Base-by-base conservation (phyloP, 768 basidiomycete species). In the Leccinum rimulosum region DNA sequence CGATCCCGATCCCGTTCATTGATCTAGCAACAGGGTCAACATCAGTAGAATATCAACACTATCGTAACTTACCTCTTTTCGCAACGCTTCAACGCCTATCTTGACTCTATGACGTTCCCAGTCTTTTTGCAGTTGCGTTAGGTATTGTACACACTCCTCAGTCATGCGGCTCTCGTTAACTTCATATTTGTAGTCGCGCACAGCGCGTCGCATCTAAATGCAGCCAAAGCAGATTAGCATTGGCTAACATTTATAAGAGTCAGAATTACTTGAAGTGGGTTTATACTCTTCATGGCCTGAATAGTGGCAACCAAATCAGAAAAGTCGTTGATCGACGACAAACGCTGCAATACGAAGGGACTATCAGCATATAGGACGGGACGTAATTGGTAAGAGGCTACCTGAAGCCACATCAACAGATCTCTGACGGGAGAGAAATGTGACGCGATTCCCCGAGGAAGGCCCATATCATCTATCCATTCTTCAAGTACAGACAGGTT, bases 61-160 rank as follows among this genome's bases (percentile, higher is more conserved):
- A 51, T 25, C 19, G 1, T 45, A 63, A 14, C 58, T 56, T 60
- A 92, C 90, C 84, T 94, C 91, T 74, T 87, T 90, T 60, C 89
- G 86, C 35, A 94, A 76, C 9, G 88, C 87, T 67, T 93, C 88
- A 9, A 96, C 93, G 4, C 93, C 91, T 33, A 91, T 77, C 69
- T 93, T 91, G 33, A 95, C 86, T 48, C 94, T 81, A 70, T 93
- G 89, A 57, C 92, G 79, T 73, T 99, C 96, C 96, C 96, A 99
- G 70, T 98, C 95, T 69, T 93, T 95, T 75, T 98, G 95, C 9
- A 99, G 78, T 67, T 98, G 96, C 3, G 86, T 89, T 28, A 98
- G 82, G 67, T 98, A 98, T 75, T 97, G 93, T 40, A 84, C 80
- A 69, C 96, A 98, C 72, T 99, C 97, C 25, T 98, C 95, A 3